These are phyloP conservation scores for Phialophora expanda DNA, from an alignment of 2,329 filamentous ascomycete genomes.

Conservation along the genomic window DNA sequence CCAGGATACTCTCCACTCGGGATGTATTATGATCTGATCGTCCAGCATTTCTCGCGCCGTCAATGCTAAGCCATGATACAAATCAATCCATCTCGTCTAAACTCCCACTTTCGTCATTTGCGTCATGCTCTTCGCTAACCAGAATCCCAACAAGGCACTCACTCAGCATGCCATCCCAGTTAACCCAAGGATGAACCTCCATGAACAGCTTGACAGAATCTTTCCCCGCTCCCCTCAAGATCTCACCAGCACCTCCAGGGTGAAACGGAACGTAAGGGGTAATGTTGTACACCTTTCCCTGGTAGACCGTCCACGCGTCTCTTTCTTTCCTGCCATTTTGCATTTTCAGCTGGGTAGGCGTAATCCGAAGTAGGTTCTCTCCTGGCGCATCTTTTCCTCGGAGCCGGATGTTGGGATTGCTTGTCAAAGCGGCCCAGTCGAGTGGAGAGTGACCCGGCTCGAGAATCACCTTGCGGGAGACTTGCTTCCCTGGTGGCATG, in stretches of 20 bases:
- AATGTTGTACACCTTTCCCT: conserved; percentile 93
- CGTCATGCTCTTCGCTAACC: conserved; percentile 59
- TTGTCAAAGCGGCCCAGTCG: conserved; percentile 86
- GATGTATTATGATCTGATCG: neutral
- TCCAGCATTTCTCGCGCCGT: neutral
- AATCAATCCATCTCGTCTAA: conserved; percentile 67
- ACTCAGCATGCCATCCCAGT: conserved; percentile 69
- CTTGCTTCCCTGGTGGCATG: conserved; percentile 56
- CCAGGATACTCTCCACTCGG: neutral
- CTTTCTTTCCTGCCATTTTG: conserved; percentile 82
- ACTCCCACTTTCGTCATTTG: conserved; percentile 40
- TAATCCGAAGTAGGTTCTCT: conserved; percentile 70
- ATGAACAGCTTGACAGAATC: conserved; percentile 68
- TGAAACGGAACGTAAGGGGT: conserved; percentile 88
- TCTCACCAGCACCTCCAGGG: conserved; percentile 73
- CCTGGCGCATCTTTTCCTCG: conserved; percentile 59
- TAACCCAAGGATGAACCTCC: conserved; percentile 71
- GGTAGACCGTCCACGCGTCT: conserved; percentile 88
- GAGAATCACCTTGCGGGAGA: conserved; percentile 68
- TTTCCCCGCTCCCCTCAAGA: conserved; percentile 67
- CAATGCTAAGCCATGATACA: neutral
- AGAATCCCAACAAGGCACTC: conserved; percentile 67
- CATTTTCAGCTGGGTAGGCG: conserved; percentile 76
- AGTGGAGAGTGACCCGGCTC: conserved; percentile 92
- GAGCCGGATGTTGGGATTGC: conserved; percentile 65